Conservation (phyloP, 2,329 filamentous ascomycete genomes). For the Colletotrichum abscissum region DNA sequence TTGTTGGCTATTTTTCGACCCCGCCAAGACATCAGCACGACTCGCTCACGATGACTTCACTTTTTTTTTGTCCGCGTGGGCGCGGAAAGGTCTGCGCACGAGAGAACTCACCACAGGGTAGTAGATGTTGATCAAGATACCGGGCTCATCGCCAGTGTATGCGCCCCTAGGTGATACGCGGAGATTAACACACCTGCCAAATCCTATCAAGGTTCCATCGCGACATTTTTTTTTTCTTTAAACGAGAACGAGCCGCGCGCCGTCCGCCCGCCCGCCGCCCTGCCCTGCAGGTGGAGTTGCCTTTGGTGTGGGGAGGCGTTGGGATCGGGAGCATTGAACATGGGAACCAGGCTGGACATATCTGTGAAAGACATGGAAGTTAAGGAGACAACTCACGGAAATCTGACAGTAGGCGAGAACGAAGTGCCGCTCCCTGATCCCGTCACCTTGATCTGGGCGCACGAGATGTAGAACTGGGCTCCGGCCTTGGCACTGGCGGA, state of each 20-base stretch:
- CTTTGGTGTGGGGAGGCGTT: not conserved
- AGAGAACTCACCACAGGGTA: conserved; percentile 29
- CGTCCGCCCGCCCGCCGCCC: too few species aligned
- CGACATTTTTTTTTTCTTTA: not conserved
- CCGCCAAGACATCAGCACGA: not conserved
- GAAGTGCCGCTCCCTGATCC: conserved; percentile 17
- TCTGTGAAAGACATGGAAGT: too few species aligned
- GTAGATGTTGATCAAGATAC: conserved; percentile 35
- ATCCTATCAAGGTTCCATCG: not conserved
- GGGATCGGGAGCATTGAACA: not conserved
- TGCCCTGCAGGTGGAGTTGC: not conserved
- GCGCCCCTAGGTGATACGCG: conserved; percentile 5
- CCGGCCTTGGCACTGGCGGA: conserved; percentile 44
- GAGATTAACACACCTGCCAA: not conserved
- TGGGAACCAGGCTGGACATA: not conserved
- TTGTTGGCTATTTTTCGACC: conserved; percentile 15
- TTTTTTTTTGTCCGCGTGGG: too few species aligned
- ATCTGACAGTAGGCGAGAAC: conserved; percentile 27
- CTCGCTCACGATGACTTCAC: not conserved
- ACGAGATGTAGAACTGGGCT: conserved; percentile 51
- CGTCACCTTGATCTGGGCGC: conserved; percentile 46
- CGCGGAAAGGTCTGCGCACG: not conserved
- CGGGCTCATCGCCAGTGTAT: conserved; percentile 30
- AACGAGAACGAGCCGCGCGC: not conserved
- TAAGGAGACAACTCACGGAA: conserved; percentile 16